Conservation (phyloP, 2,329 filamentous ascomycete genomes). For the Boeremia lycopersici region DNA sequence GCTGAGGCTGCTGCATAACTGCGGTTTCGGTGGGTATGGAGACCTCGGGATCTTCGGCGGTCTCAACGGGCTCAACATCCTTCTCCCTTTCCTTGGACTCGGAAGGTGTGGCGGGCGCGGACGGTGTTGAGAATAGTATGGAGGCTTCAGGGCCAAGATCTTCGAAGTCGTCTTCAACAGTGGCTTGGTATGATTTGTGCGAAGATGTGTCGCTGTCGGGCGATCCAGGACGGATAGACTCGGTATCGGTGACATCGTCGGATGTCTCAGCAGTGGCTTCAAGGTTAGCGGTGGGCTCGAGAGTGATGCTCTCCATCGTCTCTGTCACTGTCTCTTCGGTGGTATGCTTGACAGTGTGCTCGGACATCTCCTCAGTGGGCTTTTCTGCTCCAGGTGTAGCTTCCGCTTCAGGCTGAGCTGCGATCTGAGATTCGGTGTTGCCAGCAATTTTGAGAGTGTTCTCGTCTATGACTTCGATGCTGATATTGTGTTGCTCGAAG, state of each 20-base stretch:
- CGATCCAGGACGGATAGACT: slow-evolving; percentile 20
- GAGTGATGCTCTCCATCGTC: slow-evolving; percentile 27
- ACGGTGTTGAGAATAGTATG: slow-evolving; percentile 32
- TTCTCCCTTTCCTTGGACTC: slow-evolving; percentile 39
- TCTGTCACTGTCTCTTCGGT: slow-evolving; percentile 10
- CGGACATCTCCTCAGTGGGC: neutral
- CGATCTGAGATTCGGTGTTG: slow-evolving; percentile 30
- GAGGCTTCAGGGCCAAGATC: slow-evolving; percentile 42
- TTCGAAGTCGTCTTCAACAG: slow-evolving; percentile 47
- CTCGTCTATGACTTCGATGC: slow-evolving; percentile 43
- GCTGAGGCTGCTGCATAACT: slow-evolving; percentile 26
- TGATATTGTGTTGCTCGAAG: slow-evolving; percentile 44
- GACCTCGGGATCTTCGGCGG: slow-evolving; percentile 5
- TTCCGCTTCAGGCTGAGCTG: slow-evolving; percentile 13
- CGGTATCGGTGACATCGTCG: slow-evolving; percentile 10
- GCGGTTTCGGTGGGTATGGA: slow-evolving; percentile 20
- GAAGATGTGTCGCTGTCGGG: slow-evolving; percentile 37
- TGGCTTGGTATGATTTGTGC: slow-evolving; percentile 44
- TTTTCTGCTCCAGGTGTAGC: neutral
- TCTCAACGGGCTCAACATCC: slow-evolving; percentile 21
- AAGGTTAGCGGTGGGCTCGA: slow-evolving; percentile 24
- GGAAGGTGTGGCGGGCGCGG: slow-evolving; percentile 14
- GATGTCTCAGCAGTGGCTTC: neutral
- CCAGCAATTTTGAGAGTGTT: slow-evolving; percentile 41
- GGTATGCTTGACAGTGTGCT: slow-evolving; percentile 1